phyloP scores from a whole-genome alignment of 768 basidiomycete genomes.

The Rhizopogon vesiculosus region DNA sequence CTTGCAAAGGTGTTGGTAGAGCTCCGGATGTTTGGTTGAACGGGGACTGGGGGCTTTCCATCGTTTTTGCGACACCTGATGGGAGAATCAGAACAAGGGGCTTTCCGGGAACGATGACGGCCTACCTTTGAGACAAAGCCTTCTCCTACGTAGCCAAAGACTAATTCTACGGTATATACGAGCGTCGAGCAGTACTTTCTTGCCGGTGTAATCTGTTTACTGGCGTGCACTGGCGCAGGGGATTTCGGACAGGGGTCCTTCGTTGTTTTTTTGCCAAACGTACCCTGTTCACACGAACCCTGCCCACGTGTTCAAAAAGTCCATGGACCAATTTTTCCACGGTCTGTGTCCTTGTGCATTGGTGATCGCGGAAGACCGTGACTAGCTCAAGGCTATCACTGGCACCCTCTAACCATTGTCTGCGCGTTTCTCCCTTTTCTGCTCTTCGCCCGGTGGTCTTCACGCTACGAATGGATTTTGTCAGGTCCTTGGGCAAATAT shows the following conservation, averaged over 20 bases:
- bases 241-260: slow-evolving; percentile 4
- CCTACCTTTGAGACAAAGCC: slow-evolving; percentile 11
- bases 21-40: slow-evolving; percentile 14
- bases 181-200: neutral
- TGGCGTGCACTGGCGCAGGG: neutral
- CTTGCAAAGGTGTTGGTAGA: slow-evolving; percentile 3
- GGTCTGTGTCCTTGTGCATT: neutral
- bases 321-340: neutral
- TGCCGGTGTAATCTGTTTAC: neutral
- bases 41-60: slow-evolving; percentile 19
- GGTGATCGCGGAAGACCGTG: too few species aligned
- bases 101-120: neutral
- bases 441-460: neutral
- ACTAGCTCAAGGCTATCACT: too few species aligned
- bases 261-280: slow-evolving; percentile 3
- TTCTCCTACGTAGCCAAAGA: neutral
- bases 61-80: slow-evolving; percentile 28
- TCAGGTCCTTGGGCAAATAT: neutral
- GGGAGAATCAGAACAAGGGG: slow-evolving; percentile 19
- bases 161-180: neutral
- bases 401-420: too few species aligned
- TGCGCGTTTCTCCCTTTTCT: neutral
- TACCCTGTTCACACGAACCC: slow-evolving; percentile 2
- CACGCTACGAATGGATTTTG: neutral
- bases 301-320: slow-evolving; percentile 1